Evolutionary conservation across 495 filamentous ascomycete genomes (phyloP).

Genomic region (Penicillium odoratum): DNA sequence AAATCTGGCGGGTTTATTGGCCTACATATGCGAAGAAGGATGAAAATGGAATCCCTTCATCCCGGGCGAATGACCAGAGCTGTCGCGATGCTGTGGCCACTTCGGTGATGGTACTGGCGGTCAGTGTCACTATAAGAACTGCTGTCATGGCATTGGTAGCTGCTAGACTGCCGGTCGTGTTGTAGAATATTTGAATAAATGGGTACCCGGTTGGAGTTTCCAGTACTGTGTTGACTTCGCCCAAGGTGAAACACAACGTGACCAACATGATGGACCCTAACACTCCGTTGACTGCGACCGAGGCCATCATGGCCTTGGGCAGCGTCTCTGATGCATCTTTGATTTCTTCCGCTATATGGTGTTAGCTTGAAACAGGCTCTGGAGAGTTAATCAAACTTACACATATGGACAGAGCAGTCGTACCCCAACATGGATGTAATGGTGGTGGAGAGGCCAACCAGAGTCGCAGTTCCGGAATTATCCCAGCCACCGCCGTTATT

Average conservation of each 20-base stretch:
- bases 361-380: slow-evolving; percentile 10
- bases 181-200: slow-evolving; percentile 50
- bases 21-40: slow-evolving; percentile 50
- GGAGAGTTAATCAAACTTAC: slow-evolving; percentile 8
- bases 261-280: slow-evolving; percentile 53
- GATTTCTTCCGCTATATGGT: slow-evolving; percentile 55
- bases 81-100: slow-evolving; percentile 46
- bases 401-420: slow-evolving; percentile 51
- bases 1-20: neutral
- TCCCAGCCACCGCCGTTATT: slow-evolving; percentile 57
- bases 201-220: slow-evolving; percentile 43
- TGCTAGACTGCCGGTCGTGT: slow-evolving; percentile 42
- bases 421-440: slow-evolving; percentile 60
- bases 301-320: slow-evolving; percentile 53
- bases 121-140: slow-evolving; percentile 41
- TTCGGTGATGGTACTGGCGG: slow-evolving; percentile 41
- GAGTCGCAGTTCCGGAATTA: slow-evolving; percentile 48
- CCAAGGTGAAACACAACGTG: slow-evolving; percentile 49
- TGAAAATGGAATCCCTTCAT: slow-evolving; percentile 50
- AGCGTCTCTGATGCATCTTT: slow-evolving; percentile 49
- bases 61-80: slow-evolving; percentile 49
- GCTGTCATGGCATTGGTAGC: slow-evolving; percentile 44
- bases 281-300: slow-evolving; percentile 50
- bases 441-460: slow-evolving; percentile 54
- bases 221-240: slow-evolving; percentile 41